Evolutionary conservation across 192 early-diverging fungal species (phyloP).

Genomic region (Rhizoclosmatium sp.): DNA sequence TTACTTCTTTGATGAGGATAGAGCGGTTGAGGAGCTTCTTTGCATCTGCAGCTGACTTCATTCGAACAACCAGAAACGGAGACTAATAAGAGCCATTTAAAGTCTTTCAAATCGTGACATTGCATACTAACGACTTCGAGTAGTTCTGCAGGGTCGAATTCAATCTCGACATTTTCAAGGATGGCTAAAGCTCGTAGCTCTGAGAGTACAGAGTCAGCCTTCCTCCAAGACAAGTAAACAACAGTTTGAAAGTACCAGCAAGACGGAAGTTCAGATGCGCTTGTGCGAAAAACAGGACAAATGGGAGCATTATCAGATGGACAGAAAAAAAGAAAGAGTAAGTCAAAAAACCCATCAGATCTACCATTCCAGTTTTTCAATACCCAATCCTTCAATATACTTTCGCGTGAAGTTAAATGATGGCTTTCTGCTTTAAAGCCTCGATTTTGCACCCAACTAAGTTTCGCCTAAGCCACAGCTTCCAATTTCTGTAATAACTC

Average conservation of each 20-base stretch:
- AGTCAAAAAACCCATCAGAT: too few species aligned
- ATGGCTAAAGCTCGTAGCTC: constrained; percentile 87
- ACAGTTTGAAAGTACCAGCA: constrained; percentile 36
- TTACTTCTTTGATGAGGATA: constrained; percentile 84
- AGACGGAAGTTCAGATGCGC: constrained; percentile 58
- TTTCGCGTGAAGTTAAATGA: too few species aligned
- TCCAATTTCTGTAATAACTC: too few species aligned
- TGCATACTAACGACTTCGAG: constrained; percentile 58
- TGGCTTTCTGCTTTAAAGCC: too few species aligned
- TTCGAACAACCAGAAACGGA: constrained; percentile 81
- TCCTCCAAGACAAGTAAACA: neutral
- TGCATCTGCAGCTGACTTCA: constrained; percentile 76
- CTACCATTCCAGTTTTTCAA: too few species aligned
- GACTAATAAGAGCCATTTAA: constrained; percentile 49
- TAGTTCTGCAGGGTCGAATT: constrained; percentile 68
- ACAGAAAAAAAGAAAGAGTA: neutral
- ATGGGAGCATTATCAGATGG: constrained; percentile 25
- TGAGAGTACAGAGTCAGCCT: constrained; percentile 32
- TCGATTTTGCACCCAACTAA: too few species aligned
- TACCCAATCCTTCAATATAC: too few species aligned
- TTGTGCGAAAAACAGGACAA: constrained; percentile 55
- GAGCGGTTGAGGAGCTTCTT: constrained; percentile 76
- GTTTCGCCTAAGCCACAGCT: too few species aligned
- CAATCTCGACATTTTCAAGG: constrained; percentile 75
- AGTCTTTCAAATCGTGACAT: neutral